Percentiles rank a stretch among this genome's conserved stretches.
These are phyloP conservation scores for Diplodia intermedia DNA, from an alignment of 2,329 filamentous ascomycete genomes.

Conservation along the genomic window DNA sequence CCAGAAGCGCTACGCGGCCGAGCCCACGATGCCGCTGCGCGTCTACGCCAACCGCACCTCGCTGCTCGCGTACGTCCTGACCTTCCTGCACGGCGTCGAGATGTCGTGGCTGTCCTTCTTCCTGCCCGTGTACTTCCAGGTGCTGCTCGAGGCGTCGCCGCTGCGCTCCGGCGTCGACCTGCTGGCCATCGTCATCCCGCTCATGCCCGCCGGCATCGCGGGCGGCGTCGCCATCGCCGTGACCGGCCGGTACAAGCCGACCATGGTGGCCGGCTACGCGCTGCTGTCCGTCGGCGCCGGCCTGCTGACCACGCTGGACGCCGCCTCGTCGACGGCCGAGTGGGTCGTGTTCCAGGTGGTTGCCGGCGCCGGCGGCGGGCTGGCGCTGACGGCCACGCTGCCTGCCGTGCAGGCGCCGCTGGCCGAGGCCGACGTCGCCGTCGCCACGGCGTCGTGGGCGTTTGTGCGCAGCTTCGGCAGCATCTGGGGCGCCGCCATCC, in stretches of 20 bases:
- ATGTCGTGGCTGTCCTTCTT: too few relatives aligned
- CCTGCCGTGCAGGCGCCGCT: conserved; percentile 43
- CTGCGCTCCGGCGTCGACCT: conserved; percentile 47
- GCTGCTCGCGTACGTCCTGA: too few relatives aligned
- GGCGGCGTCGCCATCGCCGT: conserved; percentile 42
- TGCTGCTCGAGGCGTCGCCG: conserved; percentile 30
- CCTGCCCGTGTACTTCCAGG: too few relatives aligned
- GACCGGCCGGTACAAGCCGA: conserved; percentile 39
- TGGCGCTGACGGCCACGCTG: conserved; percentile 41
- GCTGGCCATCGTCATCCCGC: conserved; percentile 41
- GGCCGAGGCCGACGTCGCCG: conserved; percentile 38
- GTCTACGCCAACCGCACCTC: too few relatives aligned
- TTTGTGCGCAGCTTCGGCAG: conserved; percentile 43
- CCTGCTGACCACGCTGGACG: conserved; percentile 36
- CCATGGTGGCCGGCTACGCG: conserved; percentile 19
- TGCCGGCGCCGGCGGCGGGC: conserved; percentile 39
- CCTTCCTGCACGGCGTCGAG: too few relatives aligned
- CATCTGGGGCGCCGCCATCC: conserved; percentile 43
- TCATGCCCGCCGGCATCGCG: conserved; percentile 40
- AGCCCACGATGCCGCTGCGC: too few relatives aligned
- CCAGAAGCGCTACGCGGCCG: too few relatives aligned
- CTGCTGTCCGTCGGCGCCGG: background rate
- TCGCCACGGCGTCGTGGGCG: conserved; percentile 40
- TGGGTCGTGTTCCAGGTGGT: conserved; percentile 42
- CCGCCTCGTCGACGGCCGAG: conserved; percentile 27